Percentiles rank a stretch among this genome's conserved stretches.
Conservation (phyloP, 805 yeast genomes). For the Yamadazyma insecticola region DNA sequence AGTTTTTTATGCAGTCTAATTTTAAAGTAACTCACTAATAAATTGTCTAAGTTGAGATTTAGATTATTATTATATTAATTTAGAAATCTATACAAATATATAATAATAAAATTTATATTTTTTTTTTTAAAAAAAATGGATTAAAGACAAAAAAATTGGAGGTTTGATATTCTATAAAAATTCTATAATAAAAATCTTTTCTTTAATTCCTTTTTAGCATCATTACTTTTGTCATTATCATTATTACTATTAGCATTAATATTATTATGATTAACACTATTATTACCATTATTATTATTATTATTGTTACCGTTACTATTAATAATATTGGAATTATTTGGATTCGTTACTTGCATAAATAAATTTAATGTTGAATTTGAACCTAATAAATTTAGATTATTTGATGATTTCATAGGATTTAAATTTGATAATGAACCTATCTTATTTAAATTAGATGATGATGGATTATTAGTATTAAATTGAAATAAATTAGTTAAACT, state of each 20-base stretch:
- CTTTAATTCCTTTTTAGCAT: constrained; percentile 7
- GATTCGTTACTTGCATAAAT: constrained; percentile 7
- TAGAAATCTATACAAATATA: too few relatives aligned
- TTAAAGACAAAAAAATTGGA: too few relatives aligned
- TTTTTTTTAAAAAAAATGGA: too few relatives aligned
- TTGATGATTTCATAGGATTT: constrained; percentile 10
- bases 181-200: constrained; percentile 18
- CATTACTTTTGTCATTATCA: constrained; percentile 7
- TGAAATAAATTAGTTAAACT: constrained; percentile 23
- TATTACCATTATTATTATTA: background rate
- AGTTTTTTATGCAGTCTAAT: too few relatives aligned
- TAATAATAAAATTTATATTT: too few relatives aligned
- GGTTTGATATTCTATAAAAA: too few relatives aligned
- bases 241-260: constrained; percentile 1
- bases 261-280: constrained; percentile 5
- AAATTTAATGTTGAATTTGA: constrained; percentile 12
- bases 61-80: too few relatives aligned
- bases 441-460: constrained; percentile 8
- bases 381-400: constrained; percentile 7
- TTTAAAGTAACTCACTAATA: too few relatives aligned
- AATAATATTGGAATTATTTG: too few relatives aligned
- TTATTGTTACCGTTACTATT: background rate
- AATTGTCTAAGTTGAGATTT: too few relatives aligned
- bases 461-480: constrained; percentile 7
- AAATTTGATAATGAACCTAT: constrained; percentile 9